Evolutionary conservation across 805 yeast species (phyloP), one percentile per base, ranked within the genome.

Genomic region (Lipomyces spencermartinsiae): DNA sequence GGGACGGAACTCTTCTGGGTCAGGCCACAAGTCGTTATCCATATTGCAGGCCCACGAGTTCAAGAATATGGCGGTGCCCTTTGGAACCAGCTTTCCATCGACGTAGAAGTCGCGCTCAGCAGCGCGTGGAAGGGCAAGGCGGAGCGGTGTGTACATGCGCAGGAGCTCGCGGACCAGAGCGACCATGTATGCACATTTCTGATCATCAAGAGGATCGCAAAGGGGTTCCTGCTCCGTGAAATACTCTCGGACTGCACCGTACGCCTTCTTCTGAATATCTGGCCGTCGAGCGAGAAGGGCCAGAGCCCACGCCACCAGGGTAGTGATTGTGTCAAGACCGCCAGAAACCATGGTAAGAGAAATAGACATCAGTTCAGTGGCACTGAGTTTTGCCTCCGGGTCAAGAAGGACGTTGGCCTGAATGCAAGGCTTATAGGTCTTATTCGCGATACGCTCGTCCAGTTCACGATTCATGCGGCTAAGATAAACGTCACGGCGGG

Each of bases 311-410:
- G 83, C 83, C 59, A 89, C 80, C 49, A 86, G 88, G 46, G 89
- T 79, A 0, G 92, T 86, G 1, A 88, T 85, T 69, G 89, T 89
- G 75, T 89, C 93, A 35, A 89, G 78, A 0, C 93, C 93, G 14
- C 93, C 93, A 73, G 91, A 86, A 0, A 89, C 86, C 89, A 89
- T 86, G 0, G 93, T 87, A 57, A 89, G 78, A 72, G 92, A 88
- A 4, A 87, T 81, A 55, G 90, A 85, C 60, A 80, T 80, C 61
- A 86, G 73, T 72, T 88, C 91, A 7, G 60, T 58, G 16, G 71
- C 63, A 35, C 61, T 43, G 19, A 74, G 65, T 46, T 67, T 70
- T 12, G 76, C 70, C 39, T 68, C 72, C 4, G 71, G 71, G 55
- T 72, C 76, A 16, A 62, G 60, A 3, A 72, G 51, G 19, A 74